Percentiles rank a stretch among this genome's conserved stretches.
Evolutionary conservation across 2,329 filamentous ascomycete genomes (phyloP).

Genomic region (Spiromastix sp.): DNA sequence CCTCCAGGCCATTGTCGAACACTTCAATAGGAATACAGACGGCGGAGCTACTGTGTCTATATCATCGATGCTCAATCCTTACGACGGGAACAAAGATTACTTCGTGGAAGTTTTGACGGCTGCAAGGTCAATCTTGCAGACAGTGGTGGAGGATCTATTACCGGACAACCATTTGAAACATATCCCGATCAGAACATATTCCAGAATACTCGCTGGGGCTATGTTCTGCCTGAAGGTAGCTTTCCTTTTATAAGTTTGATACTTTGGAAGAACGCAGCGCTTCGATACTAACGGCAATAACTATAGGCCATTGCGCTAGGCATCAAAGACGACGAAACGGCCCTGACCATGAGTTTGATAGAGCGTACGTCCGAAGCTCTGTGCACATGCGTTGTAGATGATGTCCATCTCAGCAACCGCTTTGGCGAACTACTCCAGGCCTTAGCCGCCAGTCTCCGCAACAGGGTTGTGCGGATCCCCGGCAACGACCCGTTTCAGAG

Average conservation of each 20-base stretch:
- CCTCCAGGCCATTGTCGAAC: slow-evolving; percentile 47
- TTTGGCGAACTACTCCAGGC: slow-evolving; percentile 36
- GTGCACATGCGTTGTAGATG: slow-evolving; percentile 45
- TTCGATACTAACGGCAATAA: slow-evolving; percentile 7
- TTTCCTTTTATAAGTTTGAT: slow-evolving; percentile 1
- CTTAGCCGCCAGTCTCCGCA: slow-evolving; percentile 11
- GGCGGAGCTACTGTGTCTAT: slow-evolving; percentile 9
- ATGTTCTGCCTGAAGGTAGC: slow-evolving; percentile 46
- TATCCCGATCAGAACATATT: slow-evolving; percentile 47
- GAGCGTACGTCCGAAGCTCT: slow-evolving; percentile 42
- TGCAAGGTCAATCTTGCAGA: slow-evolving; percentile 41
- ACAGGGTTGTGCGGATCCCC: slow-evolving; percentile 8
- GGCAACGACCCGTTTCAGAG: slow-evolving; percentile 7
- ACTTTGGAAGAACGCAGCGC: not conserved
- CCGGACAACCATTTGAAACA: slow-evolving; percentile 43
- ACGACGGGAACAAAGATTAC: slow-evolving; percentile 40
- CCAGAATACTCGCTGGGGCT: slow-evolving; percentile 46
- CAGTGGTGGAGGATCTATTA: slow-evolving; percentile 43
- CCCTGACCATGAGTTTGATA: slow-evolving; percentile 40
- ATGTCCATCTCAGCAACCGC: slow-evolving; percentile 54
- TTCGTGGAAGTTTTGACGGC: slow-evolving; percentile 45
- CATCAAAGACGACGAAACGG: slow-evolving; percentile 44
- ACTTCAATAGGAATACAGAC: slow-evolving; percentile 8
- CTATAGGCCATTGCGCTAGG: slow-evolving; percentile 43
- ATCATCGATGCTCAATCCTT: slow-evolving; percentile 12